Evolutionary conservation across 805 yeast species (phyloP).

Genomic region (Debaryomyces hansenii): DNA sequence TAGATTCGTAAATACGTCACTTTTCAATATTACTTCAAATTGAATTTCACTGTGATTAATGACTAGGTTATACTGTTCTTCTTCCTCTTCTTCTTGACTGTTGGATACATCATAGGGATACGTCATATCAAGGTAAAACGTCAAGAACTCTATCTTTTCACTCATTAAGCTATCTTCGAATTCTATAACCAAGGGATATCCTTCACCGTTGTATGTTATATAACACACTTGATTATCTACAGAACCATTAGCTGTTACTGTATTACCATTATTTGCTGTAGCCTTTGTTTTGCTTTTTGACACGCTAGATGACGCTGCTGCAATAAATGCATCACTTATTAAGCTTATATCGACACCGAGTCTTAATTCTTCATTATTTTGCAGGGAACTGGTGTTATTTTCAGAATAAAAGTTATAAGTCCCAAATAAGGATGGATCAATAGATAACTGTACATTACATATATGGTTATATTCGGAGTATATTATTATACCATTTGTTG

Average conservation of each 20-base stretch:
- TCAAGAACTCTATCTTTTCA: conserved; percentile 42
- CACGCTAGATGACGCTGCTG: conserved; percentile 22
- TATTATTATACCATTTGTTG: conserved; percentile 30
- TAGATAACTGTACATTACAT: conserved; percentile 30
- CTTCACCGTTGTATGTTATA: conserved; percentile 38
- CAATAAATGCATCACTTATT: conserved; percentile 35
- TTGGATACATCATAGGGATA: conserved; percentile 23
- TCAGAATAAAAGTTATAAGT: conserved; percentile 22
- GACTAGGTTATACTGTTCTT: conserved; percentile 8
- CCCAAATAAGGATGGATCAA: conserved; percentile 38
- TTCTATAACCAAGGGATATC: conserved; percentile 38
- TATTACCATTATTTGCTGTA: not conserved
- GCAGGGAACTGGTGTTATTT: conserved; percentile 3
- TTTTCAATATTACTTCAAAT: conserved; percentile 37
- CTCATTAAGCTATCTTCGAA: conserved; percentile 41
- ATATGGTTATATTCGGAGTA: conserved; percentile 39
- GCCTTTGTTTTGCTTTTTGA: conserved; percentile 6
- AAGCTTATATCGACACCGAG: conserved; percentile 39
- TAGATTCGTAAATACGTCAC: conserved; percentile 37
- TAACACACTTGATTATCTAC: conserved; percentile 31
- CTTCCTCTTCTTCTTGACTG: conserved; percentile 16
- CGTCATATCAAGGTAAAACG: conserved; percentile 31
- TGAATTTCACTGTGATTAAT: conserved; percentile 31
- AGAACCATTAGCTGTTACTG: not conserved
- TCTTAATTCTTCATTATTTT: conserved; percentile 9